Evolutionary conservation across 1,284 basidiomycete species (phyloP).

Genomic region (Malassezia arunalokei): DNA sequence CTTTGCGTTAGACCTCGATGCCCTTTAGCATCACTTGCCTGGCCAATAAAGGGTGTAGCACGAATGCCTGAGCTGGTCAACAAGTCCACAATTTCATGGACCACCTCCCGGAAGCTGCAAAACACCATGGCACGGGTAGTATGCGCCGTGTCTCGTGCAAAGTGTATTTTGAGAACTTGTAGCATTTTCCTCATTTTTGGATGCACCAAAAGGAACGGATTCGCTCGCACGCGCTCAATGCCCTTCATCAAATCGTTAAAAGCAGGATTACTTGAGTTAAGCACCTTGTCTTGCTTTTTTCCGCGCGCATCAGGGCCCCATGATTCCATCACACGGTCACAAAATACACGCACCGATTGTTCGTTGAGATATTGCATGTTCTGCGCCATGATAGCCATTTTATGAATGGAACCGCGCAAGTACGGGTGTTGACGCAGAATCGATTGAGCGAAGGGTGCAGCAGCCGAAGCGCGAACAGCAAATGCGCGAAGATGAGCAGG

Average conservation of each 20-base stretch:
- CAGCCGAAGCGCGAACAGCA: constrained; percentile 21
- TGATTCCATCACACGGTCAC: constrained; percentile 46
- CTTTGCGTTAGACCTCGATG: constrained; percentile 80
- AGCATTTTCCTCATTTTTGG: constrained; percentile 80
- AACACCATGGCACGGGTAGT: constrained; percentile 87
- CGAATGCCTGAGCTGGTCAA: constrained; percentile 51
- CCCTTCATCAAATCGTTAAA: constrained; percentile 57
- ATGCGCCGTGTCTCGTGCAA: constrained; percentile 56
- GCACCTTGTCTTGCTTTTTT: constrained; percentile 22
- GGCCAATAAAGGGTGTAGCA: constrained; percentile 82
- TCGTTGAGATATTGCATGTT: constrained; percentile 53
- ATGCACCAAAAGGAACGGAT: constrained; percentile 56
- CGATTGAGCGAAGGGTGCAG: constrained; percentile 11
- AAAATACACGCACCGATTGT: constrained; percentile 52
- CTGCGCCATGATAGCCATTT: constrained; percentile 29
- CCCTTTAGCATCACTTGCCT: constrained; percentile 70
- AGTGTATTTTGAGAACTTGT: constrained; percentile 30
- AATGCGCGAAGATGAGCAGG: constrained; percentile 31
- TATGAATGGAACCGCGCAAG: constrained; percentile 19
- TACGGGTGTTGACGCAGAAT: constrained; percentile 18
- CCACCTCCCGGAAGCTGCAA: constrained; percentile 71
- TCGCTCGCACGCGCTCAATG: constrained; percentile 51
- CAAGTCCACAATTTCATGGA: constrained; percentile 69
- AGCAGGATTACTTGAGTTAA: constrained; percentile 44
- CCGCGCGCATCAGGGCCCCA: constrained; percentile 38